Conservation (phyloP, 306 rosid species). For the Canavalia ensiformis region DNA sequence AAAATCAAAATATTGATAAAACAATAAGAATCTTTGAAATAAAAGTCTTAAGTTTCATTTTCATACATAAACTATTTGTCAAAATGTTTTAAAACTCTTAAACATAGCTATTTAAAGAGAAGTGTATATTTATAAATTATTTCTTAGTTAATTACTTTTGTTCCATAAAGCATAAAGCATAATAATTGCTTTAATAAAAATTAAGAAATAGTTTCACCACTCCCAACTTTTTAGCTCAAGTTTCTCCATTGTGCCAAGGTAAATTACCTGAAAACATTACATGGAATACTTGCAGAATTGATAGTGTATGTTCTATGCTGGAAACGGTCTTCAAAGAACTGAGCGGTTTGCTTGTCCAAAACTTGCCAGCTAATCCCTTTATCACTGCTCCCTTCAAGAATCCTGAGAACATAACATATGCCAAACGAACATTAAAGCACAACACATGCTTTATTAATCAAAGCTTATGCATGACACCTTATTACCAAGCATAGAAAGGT, state of each 20-base stretch:
- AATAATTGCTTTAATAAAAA: background rate
- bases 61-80: background rate
- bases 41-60: background rate
- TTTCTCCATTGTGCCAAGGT: slow-evolving; percentile 4
- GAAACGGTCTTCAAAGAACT: slow-evolving; percentile 71
- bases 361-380: slow-evolving; percentile 77
- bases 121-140: background rate
- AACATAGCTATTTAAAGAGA: background rate
- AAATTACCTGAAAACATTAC: slow-evolving; percentile 73
- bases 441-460: slow-evolving; percentile 25
- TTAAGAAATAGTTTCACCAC: background rate
- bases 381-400: slow-evolving; percentile 88
- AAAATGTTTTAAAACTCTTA: background rate
- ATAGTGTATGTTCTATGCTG: slow-evolving; percentile 69
- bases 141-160: background rate
- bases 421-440: slow-evolving; percentile 16
- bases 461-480: background rate
- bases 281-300: slow-evolving; percentile 54
- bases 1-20: background rate
- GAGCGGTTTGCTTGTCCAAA: slow-evolving; percentile 74
- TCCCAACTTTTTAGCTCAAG: background rate
- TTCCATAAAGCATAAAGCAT: background rate
- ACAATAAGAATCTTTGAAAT: background rate
- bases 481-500: slow-evolving; percentile 14
- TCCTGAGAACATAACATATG: slow-evolving; percentile 60